Evolutionary conservation across 2,329 filamentous ascomycete species (phyloP), one percentile per base, ranked within the genome.

Genomic region (Nigrospora oryzae): DNA sequence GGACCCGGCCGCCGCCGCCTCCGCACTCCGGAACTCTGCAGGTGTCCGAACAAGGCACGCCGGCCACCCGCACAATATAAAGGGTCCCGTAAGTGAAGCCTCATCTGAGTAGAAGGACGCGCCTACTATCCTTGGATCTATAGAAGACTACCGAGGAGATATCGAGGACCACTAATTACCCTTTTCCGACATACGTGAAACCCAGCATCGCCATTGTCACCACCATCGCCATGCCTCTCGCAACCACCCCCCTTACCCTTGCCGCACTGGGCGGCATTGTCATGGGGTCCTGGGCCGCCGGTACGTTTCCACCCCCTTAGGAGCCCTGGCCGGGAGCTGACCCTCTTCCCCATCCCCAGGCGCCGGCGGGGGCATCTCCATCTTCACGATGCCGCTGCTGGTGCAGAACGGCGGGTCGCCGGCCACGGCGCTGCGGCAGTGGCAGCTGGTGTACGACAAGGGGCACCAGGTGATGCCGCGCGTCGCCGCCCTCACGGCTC

Each of bases 401-500:
- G 37, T 58, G 6, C 48, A 49, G 15, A 52, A 58, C 17, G 54
- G 56, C 39, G 44, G 56, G 36, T 50, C 57, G 16, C 55, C 63
- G 3, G 52, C 58, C 34, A 48, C 58, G 3, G 54, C 64, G 1
- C 57, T 62, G 3, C 54, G 52, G 31, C 53, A 63, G 40, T 71
- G 68, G 68, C 58, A 61, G 28, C 52, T 55, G 40, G 46, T 69
- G 15, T 71, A 60, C 55, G 53, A 51, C 38, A 58, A 57, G n/a
- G 68, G 68, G 40, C 52, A 61, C 15, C 51, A 53, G 43, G 45
- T 60, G 23, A 67, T 68, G 56, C 68, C 68, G 36, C 63, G 60
- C 42, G 43, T 65, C 19, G 64, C 62, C 11, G 49, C 48, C 43
- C 51, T 54, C 36, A 57, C 61, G 10, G 56, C 61, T n/a, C 49